A percentile compares a stretch with the other conserved stretches of the same genome.
Conservation (phyloP, 1,284 basidiomycete species). For the Ustilago bromivora region DNA sequence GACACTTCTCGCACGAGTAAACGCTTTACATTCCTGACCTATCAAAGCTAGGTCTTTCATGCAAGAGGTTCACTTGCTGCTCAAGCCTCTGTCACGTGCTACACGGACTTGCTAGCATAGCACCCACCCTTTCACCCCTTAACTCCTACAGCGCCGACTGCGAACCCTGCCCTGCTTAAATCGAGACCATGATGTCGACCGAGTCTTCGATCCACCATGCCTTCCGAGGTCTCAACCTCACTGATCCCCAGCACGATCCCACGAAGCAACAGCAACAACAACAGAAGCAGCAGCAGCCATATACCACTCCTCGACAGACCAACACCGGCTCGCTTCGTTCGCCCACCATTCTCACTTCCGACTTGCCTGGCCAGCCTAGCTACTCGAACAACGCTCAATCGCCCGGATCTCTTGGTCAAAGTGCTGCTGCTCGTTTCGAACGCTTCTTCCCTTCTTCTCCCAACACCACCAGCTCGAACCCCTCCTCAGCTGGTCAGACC, state of each 20-base stretch:
- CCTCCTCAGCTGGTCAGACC: conserved; percentile 39
- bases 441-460: conserved; percentile 59
- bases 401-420: conserved; percentile 32
- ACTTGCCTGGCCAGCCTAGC: conserved; percentile 35
- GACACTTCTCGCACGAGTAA: neutral
- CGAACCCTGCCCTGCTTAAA: neutral
- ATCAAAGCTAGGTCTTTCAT: neutral
- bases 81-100: neutral
- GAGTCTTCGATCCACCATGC: conserved; percentile 47
- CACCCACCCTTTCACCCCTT: neutral
- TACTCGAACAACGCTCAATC: conserved; percentile 22
- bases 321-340: conserved; percentile 37
- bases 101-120: neutral
- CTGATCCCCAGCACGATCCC: conserved; percentile 38
- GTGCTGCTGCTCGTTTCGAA: conserved; percentile 62
- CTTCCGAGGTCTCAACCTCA: conserved; percentile 39
- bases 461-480: conserved; percentile 30
- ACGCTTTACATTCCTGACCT: neutral
- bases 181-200: conserved; percentile 39
- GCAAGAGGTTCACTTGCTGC: no score
- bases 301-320: conserved; percentile 26
- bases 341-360: conserved; percentile 30
- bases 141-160: neutral
- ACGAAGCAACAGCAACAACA: conserved; percentile 29
- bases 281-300: conserved; percentile 18